Conservation (phyloP, 306 rosid genomes). For the Prunus dulcis region DNA sequence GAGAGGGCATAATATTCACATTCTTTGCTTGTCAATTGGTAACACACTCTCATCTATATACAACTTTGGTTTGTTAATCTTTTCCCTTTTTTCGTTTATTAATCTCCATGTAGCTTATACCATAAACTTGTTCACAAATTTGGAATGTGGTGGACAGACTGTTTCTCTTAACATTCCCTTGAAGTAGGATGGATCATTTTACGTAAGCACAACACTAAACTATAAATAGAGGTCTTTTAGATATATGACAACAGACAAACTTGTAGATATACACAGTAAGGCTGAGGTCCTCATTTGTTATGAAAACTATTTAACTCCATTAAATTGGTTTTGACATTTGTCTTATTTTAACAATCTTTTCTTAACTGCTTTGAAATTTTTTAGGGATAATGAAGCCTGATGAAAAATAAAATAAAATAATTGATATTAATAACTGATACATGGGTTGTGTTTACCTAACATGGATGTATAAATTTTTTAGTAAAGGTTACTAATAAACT, state of each 20-base stretch:
- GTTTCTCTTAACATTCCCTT: not conserved
- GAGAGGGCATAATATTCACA: slow-evolving; percentile 65
- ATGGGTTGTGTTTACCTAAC: not conserved
- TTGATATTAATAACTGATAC: not conserved
- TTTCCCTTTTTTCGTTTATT: not conserved
- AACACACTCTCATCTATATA: slow-evolving; percentile 23
- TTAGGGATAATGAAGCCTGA: not conserved
- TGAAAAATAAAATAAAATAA: not conserved
- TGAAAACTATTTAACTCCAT: not conserved
- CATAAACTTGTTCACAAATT: not conserved
- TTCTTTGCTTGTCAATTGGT: slow-evolving; percentile 87
- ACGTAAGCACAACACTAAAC: not conserved
- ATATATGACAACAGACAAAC: not conserved
- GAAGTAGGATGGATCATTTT: not conserved
- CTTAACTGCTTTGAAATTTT: not conserved
- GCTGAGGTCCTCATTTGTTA: not conserved
- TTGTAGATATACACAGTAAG: not conserved
- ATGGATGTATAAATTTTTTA: not conserved
- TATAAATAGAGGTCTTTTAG: not conserved
- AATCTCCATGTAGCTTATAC: not conserved
- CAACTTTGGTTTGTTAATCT: not conserved
- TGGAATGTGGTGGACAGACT: not conserved
- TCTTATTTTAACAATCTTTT: not conserved
- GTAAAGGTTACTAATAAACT: not conserved
- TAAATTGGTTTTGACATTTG: not conserved